These are phyloP conservation scores for Xylariaceae sp. DNA, from an alignment of 2,329 filamentous ascomycete species.

Conservation along the genomic window DNA sequence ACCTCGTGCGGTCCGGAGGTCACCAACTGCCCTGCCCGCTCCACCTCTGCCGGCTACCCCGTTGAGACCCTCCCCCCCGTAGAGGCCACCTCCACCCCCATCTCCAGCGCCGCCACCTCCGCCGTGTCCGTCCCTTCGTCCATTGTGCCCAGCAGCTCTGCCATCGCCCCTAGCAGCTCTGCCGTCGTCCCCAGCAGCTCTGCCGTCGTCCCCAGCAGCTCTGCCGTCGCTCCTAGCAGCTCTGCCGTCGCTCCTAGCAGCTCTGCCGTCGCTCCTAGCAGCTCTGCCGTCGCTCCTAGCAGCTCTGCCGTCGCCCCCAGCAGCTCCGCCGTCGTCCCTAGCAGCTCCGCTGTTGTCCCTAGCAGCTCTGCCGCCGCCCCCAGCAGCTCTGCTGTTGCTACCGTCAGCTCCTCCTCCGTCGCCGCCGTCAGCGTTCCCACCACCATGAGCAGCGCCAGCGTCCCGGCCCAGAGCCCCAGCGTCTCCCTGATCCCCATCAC, in stretches of 20 bases:
- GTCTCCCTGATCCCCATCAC: conserved; percentile 35
- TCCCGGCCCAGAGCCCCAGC: conserved; percentile 40
- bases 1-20: conserved; percentile 56
- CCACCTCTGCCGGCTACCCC: conserved; percentile 32
- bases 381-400: not conserved
- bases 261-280: not conserved
- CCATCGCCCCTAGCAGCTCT: not conserved
- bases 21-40: conserved; percentile 53
- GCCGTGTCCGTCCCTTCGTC: not conserved
- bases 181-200: not conserved
- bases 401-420: conserved; percentile 2
- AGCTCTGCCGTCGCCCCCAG: too few relatives aligned
- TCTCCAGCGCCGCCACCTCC: conserved; percentile 5
- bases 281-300: too few relatives aligned
- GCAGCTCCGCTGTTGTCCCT: not conserved
- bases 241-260: not conserved
- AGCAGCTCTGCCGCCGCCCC: not conserved
- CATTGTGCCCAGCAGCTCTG: not conserved
- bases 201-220: not conserved
- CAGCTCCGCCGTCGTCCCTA: not conserved
- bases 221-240: conserved; percentile 2
- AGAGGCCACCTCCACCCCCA: conserved; percentile 28
- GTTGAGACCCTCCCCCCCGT: conserved; percentile 32
- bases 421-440: conserved; percentile 7
- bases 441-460: conserved; percentile 18